These are phyloP conservation scores for Russula emetica DNA, from an alignment of 768 basidiomycete genomes.

Conservation along the genomic window DNA sequence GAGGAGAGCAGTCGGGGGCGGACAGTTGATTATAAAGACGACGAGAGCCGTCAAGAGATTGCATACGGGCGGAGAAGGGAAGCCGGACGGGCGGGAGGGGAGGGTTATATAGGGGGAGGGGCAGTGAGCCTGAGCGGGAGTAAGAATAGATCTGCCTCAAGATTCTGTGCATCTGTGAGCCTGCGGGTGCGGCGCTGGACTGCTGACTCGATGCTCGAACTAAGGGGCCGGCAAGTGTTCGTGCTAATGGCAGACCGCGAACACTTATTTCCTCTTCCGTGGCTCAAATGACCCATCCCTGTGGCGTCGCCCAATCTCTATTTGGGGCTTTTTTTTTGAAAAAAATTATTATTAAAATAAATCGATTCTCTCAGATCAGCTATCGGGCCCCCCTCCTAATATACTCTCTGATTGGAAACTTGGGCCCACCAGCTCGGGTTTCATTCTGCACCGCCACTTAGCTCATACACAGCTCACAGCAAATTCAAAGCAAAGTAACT, in stretches of 20 bases:
- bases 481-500: not conserved
- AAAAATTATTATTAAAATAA: not conserved
- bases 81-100: constrained; percentile 29
- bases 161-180: constrained; percentile 11
- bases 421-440: constrained; percentile 22
- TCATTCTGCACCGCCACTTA: constrained; percentile 26
- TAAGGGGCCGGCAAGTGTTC: not conserved
- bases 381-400: constrained; percentile 7
- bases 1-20: constrained; percentile 30
- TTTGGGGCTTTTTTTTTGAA: not conserved
- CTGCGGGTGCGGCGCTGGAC: constrained; percentile 4
- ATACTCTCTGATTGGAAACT: constrained; percentile 16
- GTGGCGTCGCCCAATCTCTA: constrained; percentile 9
- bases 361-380: constrained; percentile 1
- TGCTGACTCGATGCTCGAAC: constrained; percentile 13
- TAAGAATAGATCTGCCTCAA: constrained; percentile 8
- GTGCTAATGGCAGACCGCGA: not conserved
- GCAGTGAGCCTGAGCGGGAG: not conserved
- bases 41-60: constrained; percentile 16
- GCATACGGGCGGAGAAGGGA: constrained; percentile 32
- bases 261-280: not conserved
- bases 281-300: not conserved
- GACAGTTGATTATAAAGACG: constrained; percentile 13
- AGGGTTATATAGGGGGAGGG: constrained; percentile 30
- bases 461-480: not conserved